These are phyloP conservation scores for Adansonia digitata DNA, from an alignment of 345 rosid species.

Conservation along the genomic window DNA sequence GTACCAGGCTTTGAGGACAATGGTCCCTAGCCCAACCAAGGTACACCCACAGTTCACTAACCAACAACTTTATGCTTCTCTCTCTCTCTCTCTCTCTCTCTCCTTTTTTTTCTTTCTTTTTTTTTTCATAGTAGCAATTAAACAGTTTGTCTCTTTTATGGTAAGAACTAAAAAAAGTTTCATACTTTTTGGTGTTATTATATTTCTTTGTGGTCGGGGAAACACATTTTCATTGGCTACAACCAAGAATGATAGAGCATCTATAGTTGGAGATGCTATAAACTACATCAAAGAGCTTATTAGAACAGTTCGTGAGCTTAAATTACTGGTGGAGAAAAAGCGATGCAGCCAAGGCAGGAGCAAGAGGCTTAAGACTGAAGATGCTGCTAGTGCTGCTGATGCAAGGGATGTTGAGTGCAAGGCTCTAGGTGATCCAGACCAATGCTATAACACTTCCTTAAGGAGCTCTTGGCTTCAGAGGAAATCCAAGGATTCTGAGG, in stretches of 20 bases:
- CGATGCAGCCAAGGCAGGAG: slow-evolving; percentile 51
- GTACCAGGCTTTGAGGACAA: slow-evolving; percentile 41
- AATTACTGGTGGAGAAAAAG: slow-evolving; percentile 70
- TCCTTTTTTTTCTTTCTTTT: too few relatives aligned
- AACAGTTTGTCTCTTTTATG: neutral
- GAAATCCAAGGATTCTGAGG: slow-evolving; percentile 78
- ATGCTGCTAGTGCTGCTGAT: slow-evolving; percentile 20
- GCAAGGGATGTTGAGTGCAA: slow-evolving; percentile 47
- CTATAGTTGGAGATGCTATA: slow-evolving; percentile 75
- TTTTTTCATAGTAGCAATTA: neutral
- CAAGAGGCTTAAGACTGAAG: slow-evolving; percentile 44
- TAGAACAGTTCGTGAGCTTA: slow-evolving; percentile 63
- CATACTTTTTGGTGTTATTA: neutral
- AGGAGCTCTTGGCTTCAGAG: slow-evolving; percentile 91
- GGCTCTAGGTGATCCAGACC: slow-evolving; percentile 38
- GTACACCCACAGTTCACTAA: slow-evolving; percentile 29
- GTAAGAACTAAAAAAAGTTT: neutral
- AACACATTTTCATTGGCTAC: neutral
- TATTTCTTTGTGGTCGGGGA: neutral
- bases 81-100: too few relatives aligned
- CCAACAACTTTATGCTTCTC: neutral
- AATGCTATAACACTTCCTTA: slow-evolving; percentile 43
- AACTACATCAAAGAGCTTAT: slow-evolving; percentile 71
- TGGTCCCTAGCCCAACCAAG: slow-evolving; percentile 78
- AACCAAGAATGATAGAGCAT: slow-evolving; percentile 74